phyloP scores from a whole-genome alignment of 73 alveolate species.

The Paramecium sonneborni region DNA sequence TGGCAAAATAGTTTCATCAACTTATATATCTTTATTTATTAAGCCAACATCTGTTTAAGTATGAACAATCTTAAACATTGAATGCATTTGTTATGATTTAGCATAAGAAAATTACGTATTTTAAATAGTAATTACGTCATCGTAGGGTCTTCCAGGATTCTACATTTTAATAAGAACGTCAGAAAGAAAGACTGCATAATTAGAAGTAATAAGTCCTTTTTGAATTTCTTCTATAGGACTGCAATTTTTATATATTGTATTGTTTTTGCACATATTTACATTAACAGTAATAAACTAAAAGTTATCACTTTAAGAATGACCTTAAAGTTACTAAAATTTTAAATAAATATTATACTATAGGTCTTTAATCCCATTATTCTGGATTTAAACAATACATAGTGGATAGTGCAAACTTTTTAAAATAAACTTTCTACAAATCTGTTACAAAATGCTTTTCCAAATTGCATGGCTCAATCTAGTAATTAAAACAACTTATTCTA shows the following conservation, averaged over 20 bases:
- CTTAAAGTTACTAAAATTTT: not conserved
- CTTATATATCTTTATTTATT: not conserved
- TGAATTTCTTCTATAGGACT: not conserved
- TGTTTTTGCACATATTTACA: not conserved
- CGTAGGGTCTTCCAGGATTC: not conserved
- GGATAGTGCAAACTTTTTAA: not conserved
- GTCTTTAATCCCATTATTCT: slow-evolving; percentile 11
- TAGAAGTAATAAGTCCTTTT: not conserved
- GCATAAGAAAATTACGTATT: slow-evolving; percentile 11
- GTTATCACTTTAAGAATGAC: not conserved
- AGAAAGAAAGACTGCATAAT: not conserved
- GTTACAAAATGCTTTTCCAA: not conserved
- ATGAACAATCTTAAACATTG: not conserved
- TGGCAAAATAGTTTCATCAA: not conserved
- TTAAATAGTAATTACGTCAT: not conserved
- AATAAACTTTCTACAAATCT: not conserved
- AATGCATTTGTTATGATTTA: not conserved
- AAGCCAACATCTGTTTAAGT: not conserved
- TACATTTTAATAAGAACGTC: not conserved
- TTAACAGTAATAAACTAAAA: not conserved
- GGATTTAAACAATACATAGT: not conserved
- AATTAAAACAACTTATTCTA: not conserved
- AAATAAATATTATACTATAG: not conserved
- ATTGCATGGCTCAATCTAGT: not conserved
- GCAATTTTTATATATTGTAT: not conserved